Conservation (phyloP, 495 filamentous ascomycete genomes). For the Mytilinidion resinicola region DNA sequence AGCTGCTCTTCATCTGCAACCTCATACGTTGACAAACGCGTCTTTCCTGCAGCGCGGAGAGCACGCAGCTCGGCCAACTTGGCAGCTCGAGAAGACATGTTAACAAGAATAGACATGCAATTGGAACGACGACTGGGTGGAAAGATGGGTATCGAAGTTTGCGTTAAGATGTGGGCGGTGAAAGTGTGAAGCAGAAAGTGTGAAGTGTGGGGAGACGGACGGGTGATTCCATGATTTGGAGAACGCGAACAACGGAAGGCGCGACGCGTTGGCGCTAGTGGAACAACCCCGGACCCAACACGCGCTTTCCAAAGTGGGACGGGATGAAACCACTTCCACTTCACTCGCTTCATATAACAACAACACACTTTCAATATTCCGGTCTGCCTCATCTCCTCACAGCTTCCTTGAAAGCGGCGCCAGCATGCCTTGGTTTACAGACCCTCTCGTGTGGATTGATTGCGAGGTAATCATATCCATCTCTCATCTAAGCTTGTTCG, state of each 20-base stretch:
- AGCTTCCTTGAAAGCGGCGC: not conserved
- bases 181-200: not conserved
- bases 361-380: too few species aligned
- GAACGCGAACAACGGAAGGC: too few species aligned
- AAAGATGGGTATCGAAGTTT: too few species aligned
- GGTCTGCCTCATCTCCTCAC: too few species aligned
- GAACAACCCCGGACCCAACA: too few species aligned
- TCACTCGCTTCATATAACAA: too few species aligned
- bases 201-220: not conserved
- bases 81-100: conserved; percentile 34
- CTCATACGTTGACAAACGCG: conserved; percentile 79
- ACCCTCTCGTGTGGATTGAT: conserved; percentile 80
- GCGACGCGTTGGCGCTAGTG: too few species aligned
- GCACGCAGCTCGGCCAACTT: conserved; percentile 71
- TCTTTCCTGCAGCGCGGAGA: conserved; percentile 84
- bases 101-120: not conserved
- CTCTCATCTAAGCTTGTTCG: not conserved
- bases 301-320: too few species aligned
- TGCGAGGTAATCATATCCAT: conserved; percentile 57
- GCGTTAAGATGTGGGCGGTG: not conserved
- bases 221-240: too few species aligned
- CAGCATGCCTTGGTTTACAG: conserved; percentile 37
- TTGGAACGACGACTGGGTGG: too few species aligned
- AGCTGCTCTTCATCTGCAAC: conserved; percentile 76
- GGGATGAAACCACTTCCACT: too few species aligned